A percentile compares a stretch with the other conserved stretches of the same genome.
These are phyloP conservation scores for Stephanodiscus minutulus DNA, from an alignment of 108 stramenopile genomes.

Conservation along the genomic window DNA sequence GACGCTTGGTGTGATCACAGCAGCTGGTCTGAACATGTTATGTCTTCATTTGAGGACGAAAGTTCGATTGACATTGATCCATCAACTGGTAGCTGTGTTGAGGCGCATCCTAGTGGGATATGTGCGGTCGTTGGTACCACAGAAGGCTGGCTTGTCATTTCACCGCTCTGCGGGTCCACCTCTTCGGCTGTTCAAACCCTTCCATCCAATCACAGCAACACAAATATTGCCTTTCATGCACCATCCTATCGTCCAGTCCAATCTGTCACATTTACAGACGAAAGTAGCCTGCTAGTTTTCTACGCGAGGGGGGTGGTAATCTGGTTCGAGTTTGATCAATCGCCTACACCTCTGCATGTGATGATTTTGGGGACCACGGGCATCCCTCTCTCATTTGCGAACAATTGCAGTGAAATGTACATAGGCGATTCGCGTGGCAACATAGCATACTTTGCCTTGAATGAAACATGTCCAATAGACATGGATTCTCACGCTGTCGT, in stretches of 20 bases:
- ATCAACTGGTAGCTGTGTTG: constrained; percentile 60
- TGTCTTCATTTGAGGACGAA: constrained; percentile 8
- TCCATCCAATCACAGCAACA: neutral
- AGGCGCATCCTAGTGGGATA: constrained; percentile 25
- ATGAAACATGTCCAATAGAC: neutral
- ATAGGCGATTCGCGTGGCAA: constrained; percentile 76
- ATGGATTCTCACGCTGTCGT: neutral
- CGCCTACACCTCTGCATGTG: constrained; percentile 17
- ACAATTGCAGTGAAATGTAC: constrained; percentile 44
- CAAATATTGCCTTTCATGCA: constrained; percentile 22
- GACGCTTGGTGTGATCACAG: constrained; percentile 41
- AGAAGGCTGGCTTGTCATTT: constrained; percentile 57
- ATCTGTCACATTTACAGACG: constrained; percentile 54
- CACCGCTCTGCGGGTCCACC: neutral
- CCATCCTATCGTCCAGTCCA: constrained; percentile 50
- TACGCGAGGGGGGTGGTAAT: constrained; percentile 61
- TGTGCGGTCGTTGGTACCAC: constrained; percentile 62
- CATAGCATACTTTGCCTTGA: constrained; percentile 54
- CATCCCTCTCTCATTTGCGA: constrained; percentile 59
- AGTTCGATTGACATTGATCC: constrained; percentile 33
- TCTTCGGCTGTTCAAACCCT: neutral
- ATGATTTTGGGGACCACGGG: constrained; percentile 50
- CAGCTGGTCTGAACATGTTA: constrained; percentile 51
- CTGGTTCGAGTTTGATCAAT: constrained; percentile 46
- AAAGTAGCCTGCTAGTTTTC: constrained; percentile 56